These are phyloP conservation scores for Serendipita sp. DNA, from an alignment of 768 basidiomycete genomes.

Conservation along the genomic window DNA sequence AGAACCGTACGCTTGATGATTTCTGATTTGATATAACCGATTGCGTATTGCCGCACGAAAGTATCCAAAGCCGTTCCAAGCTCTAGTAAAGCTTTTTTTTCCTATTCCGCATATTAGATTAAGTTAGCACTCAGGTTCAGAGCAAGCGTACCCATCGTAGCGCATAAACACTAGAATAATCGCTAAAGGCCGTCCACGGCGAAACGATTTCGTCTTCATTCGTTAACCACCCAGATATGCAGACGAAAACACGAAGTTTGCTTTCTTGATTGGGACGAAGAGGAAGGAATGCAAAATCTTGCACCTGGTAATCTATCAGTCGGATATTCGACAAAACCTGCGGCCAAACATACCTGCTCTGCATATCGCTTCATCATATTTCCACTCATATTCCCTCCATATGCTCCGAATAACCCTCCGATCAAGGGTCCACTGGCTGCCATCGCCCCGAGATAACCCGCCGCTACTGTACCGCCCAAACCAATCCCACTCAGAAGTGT, in stretches of 20 bases:
- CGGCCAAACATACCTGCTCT: conserved; percentile 23
- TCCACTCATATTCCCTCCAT: conserved; percentile 34
- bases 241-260: conserved; percentile 35
- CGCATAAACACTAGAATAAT: conserved; percentile 34
- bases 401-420: conserved; percentile 41
- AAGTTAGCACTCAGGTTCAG: background rate
- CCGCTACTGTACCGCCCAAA: conserved; percentile 36
- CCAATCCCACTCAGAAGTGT: conserved; percentile 36
- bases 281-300: conserved; percentile 37
- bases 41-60: conserved; percentile 31
- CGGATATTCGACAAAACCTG: background rate
- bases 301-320: background rate
- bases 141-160: conserved; percentile 33
- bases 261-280: conserved; percentile 22
- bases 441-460: conserved; percentile 33
- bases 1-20: conserved; percentile 37
- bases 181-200: conserved; percentile 36
- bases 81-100: conserved; percentile 36
- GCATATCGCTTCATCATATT: conserved; percentile 36
- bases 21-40: conserved; percentile 33
- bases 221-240: conserved; percentile 40
- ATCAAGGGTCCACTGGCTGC: conserved; percentile 41
- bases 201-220: conserved; percentile 29
- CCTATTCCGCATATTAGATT: conserved; percentile 21
- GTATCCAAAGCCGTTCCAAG: conserved; percentile 32